Evolutionary conservation across 1,139 yeast genomes (phyloP), one percentile per base, ranked within the genome.

Genomic region (Eremothecium cymbalariae): DNA sequence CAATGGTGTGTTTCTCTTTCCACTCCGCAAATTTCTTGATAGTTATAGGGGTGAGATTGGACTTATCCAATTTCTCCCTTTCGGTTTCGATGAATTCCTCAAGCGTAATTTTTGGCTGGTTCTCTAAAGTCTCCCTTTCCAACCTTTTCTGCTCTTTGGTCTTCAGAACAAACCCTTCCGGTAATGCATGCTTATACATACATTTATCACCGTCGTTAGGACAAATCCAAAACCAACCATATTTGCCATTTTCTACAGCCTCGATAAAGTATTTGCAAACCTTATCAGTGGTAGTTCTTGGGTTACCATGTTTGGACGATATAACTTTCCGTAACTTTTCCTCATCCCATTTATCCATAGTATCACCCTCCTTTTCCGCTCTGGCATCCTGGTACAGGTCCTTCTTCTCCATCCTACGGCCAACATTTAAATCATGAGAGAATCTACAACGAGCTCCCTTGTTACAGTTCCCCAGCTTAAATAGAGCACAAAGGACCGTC

Each of bases 161-260:
- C 69, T 90, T 93, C 63, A 93, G 73, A 36, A 85, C 94, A 60
- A 86, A 93, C 1, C 98, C 99, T 30, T 93, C 86, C 28, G 99
- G 99, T 51, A 93, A 70, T n/a, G 97, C 81, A 62, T 93, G 99
- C 60, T 74, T 77, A 66, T 93, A 93, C 67, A 81, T 90, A 73
- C 99, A 93, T 38, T 75, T 80, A 47, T 80, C 77, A 44, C 95
- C 96, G 26, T 90, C 90, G 50, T 84, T 84, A 23, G 98, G 99
- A 66, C 99, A 90, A 20, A 74, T 72, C 99, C 98, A 90, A 63
- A 90, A 88, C 98, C 98, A 90, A 51, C 99, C 98, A 57, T 93
- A 90, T 59, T 90, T 88, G 39, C 94, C 93, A 55, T 86, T 86
- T 57, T 93, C 98, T 42, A 93, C 97, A 0, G 98, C 98, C 42